Evolutionary conservation across 202 grass and related monocot genomes (phyloP).

Genomic region (Setaria viridis): DNA sequence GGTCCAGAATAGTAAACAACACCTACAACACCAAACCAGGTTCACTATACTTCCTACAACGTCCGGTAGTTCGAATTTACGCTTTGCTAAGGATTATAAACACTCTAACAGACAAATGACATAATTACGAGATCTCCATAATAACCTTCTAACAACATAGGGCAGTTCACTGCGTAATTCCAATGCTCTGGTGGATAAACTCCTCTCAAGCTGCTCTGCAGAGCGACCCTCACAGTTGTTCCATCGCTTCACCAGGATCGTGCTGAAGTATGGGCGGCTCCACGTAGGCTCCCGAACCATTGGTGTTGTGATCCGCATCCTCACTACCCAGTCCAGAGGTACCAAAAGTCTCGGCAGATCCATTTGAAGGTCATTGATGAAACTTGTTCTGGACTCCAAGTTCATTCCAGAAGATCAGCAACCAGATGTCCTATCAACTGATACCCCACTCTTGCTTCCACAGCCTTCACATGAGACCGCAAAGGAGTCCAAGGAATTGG

Average conservation of each 20-base stretch:
- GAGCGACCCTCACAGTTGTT: slow-evolving; percentile 7
- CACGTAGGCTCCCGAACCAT: background rate
- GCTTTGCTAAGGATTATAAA: background rate
- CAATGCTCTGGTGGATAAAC: background rate
- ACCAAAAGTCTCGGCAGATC: background rate
- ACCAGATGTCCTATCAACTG: background rate
- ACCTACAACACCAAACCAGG: background rate
- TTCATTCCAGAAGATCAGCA: slow-evolving; percentile 31
- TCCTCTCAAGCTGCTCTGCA: background rate
- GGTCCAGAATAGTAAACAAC: background rate
- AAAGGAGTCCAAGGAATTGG: slow-evolving; percentile 30
- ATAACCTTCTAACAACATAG: background rate
- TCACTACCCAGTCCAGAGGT: background rate
- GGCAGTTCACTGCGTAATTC: background rate
- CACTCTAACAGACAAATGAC: background rate
- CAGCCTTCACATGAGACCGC: background rate
- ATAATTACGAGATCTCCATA: background rate
- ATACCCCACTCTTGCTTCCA: background rate
- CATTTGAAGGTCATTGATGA: slow-evolving; percentile 27
- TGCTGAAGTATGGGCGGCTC: slow-evolving; percentile 38
- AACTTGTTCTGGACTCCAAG: slow-evolving; percentile 40
- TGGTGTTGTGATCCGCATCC: background rate
- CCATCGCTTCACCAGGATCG: slow-evolving; percentile 41
- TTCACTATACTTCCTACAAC: background rate
- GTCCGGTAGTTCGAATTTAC: background rate